Conservation (phyloP, 345 rosid genomes). For the Populus ilicifolia region DNA sequence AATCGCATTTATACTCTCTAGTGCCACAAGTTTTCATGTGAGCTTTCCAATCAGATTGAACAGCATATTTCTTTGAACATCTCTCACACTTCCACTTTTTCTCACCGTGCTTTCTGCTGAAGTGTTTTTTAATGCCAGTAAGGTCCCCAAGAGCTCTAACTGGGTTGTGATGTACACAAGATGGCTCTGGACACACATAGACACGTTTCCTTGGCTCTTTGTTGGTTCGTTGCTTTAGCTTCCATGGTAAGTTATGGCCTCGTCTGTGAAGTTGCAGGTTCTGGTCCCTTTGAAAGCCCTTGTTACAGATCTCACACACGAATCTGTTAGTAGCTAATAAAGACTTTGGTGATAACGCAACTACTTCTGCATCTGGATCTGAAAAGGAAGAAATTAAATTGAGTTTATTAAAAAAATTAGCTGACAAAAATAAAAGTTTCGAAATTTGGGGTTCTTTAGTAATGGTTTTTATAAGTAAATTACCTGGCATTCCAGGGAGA, state of each 20-base stretch:
- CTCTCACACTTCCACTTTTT: slow-evolving; percentile 81
- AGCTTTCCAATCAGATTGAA: slow-evolving; percentile 81
- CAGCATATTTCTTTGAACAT: slow-evolving; percentile 77
- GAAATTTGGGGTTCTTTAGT: not conserved
- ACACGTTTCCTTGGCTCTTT: slow-evolving; percentile 60
- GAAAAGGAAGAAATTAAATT: slow-evolving; percentile 5
- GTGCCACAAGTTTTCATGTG: slow-evolving; percentile 81
- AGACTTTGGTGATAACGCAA: slow-evolving; percentile 61
- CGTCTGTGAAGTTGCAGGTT: slow-evolving; percentile 76
- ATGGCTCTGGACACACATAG: slow-evolving; percentile 68
- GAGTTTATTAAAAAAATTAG: not conserved
- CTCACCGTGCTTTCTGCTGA: slow-evolving; percentile 73
- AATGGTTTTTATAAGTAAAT: not conserved
- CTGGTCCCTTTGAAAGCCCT: slow-evolving; percentile 78
- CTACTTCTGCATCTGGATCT: slow-evolving; percentile 79
- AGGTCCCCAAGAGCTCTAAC: slow-evolving; percentile 77
- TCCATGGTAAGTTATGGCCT: slow-evolving; percentile 82
- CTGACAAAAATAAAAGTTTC: not conserved
- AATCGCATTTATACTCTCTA: slow-evolving; percentile 69
- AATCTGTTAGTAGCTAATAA: slow-evolving; percentile 61
- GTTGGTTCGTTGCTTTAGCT: slow-evolving; percentile 52
- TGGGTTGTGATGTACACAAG: slow-evolving; percentile 67
- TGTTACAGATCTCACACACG: slow-evolving; percentile 78
- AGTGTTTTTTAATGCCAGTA: slow-evolving; percentile 83
- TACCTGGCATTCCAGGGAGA: slow-evolving; percentile 89